Evolutionary conservation across 306 rosid genomes (phyloP), one percentile per base, ranked within the genome.

Genomic region (Coriaria nepalensis): DNA sequence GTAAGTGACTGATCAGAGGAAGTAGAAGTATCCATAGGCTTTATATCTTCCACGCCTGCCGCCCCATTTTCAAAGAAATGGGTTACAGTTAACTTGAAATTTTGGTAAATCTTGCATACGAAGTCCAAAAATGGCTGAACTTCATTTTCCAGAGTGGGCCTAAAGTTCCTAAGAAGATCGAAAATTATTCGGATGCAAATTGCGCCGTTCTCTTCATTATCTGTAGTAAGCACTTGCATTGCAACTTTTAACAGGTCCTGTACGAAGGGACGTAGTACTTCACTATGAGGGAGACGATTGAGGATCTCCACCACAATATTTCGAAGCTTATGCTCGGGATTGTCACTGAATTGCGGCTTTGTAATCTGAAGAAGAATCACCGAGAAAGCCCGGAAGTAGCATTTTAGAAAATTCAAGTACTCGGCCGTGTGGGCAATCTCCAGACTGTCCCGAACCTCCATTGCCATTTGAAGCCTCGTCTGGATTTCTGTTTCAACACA

Each of bases 361-460:
- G 98, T 82, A 48, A 78, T 72, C 54, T 82, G 80, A 62, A 77
- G 50, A 20, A 92, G 86, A 43, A 92, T 73, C 29, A 65, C 53
- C 0, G 95, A 82, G 50, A 92, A 92, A 4, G 96, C 87, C 15
- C 83, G 62, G 40, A 92, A 92, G 72, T 81, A 92, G 67, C 96
- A 92, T 68, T 73, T 92, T 3, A 92, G 75, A 64, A 92, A 92
- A 68, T 92, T 92, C 77, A 85, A 73, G 65, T 85, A 92, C 77
- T 92, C 98, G 0, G 98, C 92, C 2, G 98, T 92, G 66, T 92
- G 98, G 10, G 94, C 94, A 50, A 92, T 82, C 77, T 92, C 98
- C 13, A 92, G 92, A 58, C 98, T 85, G 66, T 85, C 98, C 68
- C 98, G 73, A 49, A 92, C 95, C 60, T 92, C 98, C 96, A 80